A percentile compares a stretch with the other conserved stretches of the same genome.
Evolutionary conservation across 805 yeast genomes (phyloP).

Genomic region (Saturnispora dispora): DNA sequence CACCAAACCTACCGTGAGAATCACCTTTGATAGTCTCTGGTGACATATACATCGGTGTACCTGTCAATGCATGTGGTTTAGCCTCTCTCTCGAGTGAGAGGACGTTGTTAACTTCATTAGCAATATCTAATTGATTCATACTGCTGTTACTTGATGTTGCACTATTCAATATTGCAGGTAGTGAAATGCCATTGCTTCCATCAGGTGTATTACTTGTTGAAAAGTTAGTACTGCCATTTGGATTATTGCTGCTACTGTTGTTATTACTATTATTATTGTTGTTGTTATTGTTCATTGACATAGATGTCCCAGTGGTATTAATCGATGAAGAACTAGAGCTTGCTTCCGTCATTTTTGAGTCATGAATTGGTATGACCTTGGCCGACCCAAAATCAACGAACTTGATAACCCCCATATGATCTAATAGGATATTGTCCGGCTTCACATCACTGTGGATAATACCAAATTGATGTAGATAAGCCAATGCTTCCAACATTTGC

Average conservation of each 20-base stretch:
- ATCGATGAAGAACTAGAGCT: constrained; percentile 9
- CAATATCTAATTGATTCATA: not conserved
- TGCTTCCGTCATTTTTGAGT: constrained; percentile 5
- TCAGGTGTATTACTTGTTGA: not conserved
- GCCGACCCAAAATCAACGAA: constrained; percentile 98
- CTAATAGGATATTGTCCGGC: constrained; percentile 86
- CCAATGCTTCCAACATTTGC: constrained; percentile 91
- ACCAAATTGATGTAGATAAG: constrained; percentile 88
- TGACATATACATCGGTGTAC: constrained; percentile 99
- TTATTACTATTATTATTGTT: not conserved
- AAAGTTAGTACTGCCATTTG: not conserved
- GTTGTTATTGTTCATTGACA: not conserved
- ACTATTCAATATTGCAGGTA: not conserved
- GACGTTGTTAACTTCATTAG: not conserved
- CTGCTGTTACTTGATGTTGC: constrained; percentile 3
- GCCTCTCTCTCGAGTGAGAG: constrained; percentile 5
- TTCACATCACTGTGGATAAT: constrained; percentile 96
- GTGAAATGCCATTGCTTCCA: not conserved
- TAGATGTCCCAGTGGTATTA: constrained; percentile 5
- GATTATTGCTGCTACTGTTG: not conserved
- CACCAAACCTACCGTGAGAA: constrained; percentile 49
- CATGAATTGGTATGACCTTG: constrained; percentile 59
- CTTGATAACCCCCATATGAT: constrained; percentile 87
- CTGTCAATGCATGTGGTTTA: constrained; percentile 46
- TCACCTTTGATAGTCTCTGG: constrained; percentile 91